Evolutionary conservation across 768 basidiomycete species (phyloP), one percentile per base, ranked within the genome.

Genomic region (Obba rivulosa): DNA sequence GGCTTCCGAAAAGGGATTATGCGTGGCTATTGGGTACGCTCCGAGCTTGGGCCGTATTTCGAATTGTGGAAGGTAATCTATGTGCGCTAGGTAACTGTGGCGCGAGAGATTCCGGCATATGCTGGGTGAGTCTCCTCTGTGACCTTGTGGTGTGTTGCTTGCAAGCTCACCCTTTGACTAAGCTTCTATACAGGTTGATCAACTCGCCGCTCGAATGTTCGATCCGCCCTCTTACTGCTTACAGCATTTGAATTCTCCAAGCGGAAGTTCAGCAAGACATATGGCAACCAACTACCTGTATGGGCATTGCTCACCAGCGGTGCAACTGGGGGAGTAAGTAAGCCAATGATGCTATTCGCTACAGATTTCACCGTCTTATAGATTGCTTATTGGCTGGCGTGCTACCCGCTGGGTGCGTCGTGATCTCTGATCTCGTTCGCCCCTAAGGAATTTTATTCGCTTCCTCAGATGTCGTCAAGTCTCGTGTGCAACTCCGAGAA

Each of bases 21-120:
- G 94, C 74, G 96, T 17, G 96, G 96, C 1, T 98, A 92, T 63
- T 97, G 95, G 95, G 93, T 92, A 51, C 48, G 71, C 59, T 28
- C 7, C n/a, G 11, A 10, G n/a, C 3, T 36, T 38, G 10, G 34
- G 10, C 34, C 7, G 8, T 40, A 10, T 45, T 11, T 31, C 41
- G 44, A 44, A 13, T 13, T 31, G 28, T 31, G 28, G 13, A 31
- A 5, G 28, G 13, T 10, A 17, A 34, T 42, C 14, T 5, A 34
- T 20, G 0, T 36, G 0, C 14, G 11, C 4, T 58, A 94, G 92
- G 76, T 92, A 11, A 98, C 96, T 0, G 80, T 97, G 17, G 82
- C 83, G 0, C 76, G 94, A 56, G 96, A 99, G 66, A 92, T 98
- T 31, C 96, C 96, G 2, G 95, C 93, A 8, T 97, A 97, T 62